Evolutionary conservation across 2,329 filamentous ascomycete genomes (phyloP).

Genomic region (Microascus cirrosus): DNA sequence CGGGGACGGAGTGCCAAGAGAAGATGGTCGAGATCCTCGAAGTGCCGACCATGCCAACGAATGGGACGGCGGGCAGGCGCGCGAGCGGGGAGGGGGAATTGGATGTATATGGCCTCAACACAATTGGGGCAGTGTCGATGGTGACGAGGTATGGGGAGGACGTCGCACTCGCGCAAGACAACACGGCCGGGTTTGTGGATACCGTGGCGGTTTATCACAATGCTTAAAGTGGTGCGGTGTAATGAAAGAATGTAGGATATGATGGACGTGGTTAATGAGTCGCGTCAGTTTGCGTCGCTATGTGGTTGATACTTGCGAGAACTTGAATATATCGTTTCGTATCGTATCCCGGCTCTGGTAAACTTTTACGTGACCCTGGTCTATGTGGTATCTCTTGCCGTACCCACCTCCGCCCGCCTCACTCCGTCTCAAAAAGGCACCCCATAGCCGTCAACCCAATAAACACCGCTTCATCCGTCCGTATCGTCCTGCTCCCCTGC

Average conservation of each 20-base stretch:
- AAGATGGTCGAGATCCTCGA: slow-evolving; percentile 23
- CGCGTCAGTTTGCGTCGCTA: no score
- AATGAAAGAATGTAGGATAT: background rate
- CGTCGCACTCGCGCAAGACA: slow-evolving; percentile 23
- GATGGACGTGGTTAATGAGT: no score
- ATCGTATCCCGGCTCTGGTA: no score
- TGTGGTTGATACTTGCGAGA: no score
- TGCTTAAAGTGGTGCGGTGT: background rate
- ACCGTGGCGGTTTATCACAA: slow-evolving; percentile 19
- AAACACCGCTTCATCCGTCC: slow-evolving; percentile 75
- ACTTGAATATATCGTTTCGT: no score
- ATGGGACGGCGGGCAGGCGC: background rate
- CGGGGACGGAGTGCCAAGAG: slow-evolving; percentile 32
- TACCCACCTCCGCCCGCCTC: background rate
- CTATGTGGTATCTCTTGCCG: background rate
- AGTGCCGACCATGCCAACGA: slow-evolving; percentile 8
- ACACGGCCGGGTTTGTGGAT: slow-evolving; percentile 25
- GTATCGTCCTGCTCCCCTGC: slow-evolving; percentile 72
- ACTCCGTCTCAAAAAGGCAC: slow-evolving; percentile 34
- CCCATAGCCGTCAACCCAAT: slow-evolving; percentile 62
- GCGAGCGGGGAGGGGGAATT: background rate
- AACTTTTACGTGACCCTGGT: no score
- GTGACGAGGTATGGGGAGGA: slow-evolving; percentile 21
- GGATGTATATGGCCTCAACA: slow-evolving; percentile 32
- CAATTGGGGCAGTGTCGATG: slow-evolving; percentile 29